Conservation (phyloP, 106 monocot species). For the Phalaenopsis equestris region DNA sequence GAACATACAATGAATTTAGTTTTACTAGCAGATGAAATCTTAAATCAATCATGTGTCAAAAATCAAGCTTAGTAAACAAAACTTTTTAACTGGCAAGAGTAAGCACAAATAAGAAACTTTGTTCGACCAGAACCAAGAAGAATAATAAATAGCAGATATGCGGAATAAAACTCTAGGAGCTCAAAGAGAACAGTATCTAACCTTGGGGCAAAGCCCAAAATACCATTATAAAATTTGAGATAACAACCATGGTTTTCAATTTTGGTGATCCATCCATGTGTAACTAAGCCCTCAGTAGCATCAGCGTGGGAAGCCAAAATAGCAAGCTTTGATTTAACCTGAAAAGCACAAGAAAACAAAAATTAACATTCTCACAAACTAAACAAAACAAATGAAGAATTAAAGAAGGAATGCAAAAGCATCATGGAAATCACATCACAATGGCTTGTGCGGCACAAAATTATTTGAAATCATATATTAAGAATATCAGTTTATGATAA, state of each 20-base stretch:
- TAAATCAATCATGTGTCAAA: not conserved
- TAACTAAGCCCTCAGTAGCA: slow-evolving; percentile 70
- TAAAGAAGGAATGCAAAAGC: not conserved
- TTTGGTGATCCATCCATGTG: slow-evolving; percentile 98
- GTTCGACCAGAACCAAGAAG: not conserved
- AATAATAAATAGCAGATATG: not conserved
- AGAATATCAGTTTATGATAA: not conserved
- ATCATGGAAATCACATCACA: not conserved
- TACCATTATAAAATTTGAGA: slow-evolving; percentile 91
- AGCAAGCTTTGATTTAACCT: slow-evolving; percentile 92
- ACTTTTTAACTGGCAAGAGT: not conserved
- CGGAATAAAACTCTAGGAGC: not conserved
- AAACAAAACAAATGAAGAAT: not conserved
- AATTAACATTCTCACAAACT: not conserved
- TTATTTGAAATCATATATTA: not conserved
- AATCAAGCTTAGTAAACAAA: not conserved
- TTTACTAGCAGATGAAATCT: too few species aligned
- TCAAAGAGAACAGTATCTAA: slow-evolving; percentile 13
- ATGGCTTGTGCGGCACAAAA: not conserved
- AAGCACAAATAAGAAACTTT: not conserved
- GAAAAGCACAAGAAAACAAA: not conserved
- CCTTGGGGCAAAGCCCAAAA: slow-evolving; percentile 88
- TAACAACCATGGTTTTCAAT: slow-evolving; percentile 96
- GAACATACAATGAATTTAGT: too few species aligned
- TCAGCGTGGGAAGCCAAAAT: slow-evolving; percentile 80